Evolutionary conservation across 805 yeast species (phyloP), one percentile per base, ranked within the genome.

Genomic region (Pichia exigua): DNA sequence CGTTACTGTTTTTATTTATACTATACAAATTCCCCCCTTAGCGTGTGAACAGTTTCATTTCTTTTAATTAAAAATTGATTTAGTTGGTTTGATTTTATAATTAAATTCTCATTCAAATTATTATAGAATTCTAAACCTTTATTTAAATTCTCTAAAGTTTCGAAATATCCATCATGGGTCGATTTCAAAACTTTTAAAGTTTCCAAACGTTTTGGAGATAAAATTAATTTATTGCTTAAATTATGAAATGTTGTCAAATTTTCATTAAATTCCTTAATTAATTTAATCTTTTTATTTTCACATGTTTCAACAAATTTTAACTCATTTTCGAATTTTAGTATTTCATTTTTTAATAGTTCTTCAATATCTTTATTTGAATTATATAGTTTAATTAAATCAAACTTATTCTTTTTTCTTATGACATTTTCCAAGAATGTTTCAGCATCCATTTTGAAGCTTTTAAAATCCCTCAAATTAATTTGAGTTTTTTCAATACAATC

Each of bases 121-220:
- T 73, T 73, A 68, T 91, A 91, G 62, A 90, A 90, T 49, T 75
- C 74, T 0, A 78, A 59, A 0, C 96, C 97, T 58, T 85, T 86
- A 30, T 75, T 75, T 27, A 88, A 63, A 61, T 87, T 85, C 6
- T 73, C 69, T 18, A 75, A 65, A 2, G 87, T 73, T 58, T 85
- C 87, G 28, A 73, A 65, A 59, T 73, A 84, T 46, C 77, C 74
- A 41, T 70, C 64, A 55, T 73, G 77, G 1, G 76, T 78, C 6
- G 71, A 64, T 49, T 80, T 85, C 28, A 85, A 63, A 1, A 65
- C 67, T 49, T 78, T 81, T 43, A 86, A 64, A 0, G 77, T 76
- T 22, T 69, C 67, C 48, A 76, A 77, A 45, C 89, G 68, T 35
- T 68, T 67, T 4, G 51, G 54, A 2, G 70, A 61, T 1, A 67